Evolutionary conservation across 1,139 yeast genomes (phyloP), one percentile per base, ranked within the genome.

Genomic region (Diutina mesorugosa): DNA sequence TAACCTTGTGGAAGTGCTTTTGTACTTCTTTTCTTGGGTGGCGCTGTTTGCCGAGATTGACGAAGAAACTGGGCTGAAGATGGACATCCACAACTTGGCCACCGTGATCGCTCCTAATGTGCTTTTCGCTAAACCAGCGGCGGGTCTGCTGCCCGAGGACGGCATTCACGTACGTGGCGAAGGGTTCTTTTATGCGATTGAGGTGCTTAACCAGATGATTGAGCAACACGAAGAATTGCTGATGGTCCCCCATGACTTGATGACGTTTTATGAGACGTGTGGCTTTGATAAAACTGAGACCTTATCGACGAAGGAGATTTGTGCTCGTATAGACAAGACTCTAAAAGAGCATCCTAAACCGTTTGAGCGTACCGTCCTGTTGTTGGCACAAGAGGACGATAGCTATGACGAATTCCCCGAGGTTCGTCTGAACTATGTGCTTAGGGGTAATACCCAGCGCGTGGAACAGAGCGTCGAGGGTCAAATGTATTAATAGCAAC

Each of bases 61-160:
- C 64, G 90, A 87, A 64, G 89, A 85, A 62, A 81, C 81, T 30
- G 99, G 99, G 0, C 90, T 97, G 7, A 93, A 91, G 72, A 95
- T 95, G 99, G 98, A 93, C 67, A 81, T 87, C 45, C 96, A 91
- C 67, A 95, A 95, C 67, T 76, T 95, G 60, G 96, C 99, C 1
- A 93, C 99, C 0, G 99, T 95, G 5, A 79, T 95, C 56, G 88
- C 98, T 0, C 99, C 99, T 1, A 95, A 93, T 64, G 84, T 95
- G 54, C 74, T 95, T 48, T 86, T 86, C 62, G 67, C 81, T 9
- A 71, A 74, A 61, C 77, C 76, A 32, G 61, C 66, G 1, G 61
- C 70, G 3, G 30, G 18, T 3, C 12, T 8, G n/a, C 48, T 10
- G 28, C 26, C 26, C 21, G 64, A 67, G 4, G 69, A 64, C 16